Conservation (phyloP, 805 yeast species). For the Metschnikowia matae region DNA sequence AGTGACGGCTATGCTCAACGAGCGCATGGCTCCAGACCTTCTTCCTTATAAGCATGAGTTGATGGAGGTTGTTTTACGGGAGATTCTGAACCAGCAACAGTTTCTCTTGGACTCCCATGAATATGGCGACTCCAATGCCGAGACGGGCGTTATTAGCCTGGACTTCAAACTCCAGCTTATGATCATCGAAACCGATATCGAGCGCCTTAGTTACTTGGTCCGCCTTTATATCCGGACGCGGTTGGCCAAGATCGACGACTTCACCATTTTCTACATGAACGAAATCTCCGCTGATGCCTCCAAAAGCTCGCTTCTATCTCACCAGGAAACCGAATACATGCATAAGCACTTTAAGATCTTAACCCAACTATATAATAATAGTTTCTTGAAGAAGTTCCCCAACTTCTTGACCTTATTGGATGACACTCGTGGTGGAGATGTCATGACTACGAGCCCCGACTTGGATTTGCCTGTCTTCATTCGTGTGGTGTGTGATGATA, state of each 20-base stretch:
- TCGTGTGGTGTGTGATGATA: conserved; percentile 43
- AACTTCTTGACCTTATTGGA: conserved; percentile 66
- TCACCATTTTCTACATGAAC: conserved; percentile 55
- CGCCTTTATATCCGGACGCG: conserved; percentile 79
- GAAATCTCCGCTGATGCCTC: conserved; percentile 14
- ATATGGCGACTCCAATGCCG: conserved; percentile 52
- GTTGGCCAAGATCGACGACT: conserved; percentile 68
- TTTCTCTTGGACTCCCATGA: conserved; percentile 74
- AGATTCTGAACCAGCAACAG: conserved; percentile 69
- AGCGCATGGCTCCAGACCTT: conserved; percentile 84
- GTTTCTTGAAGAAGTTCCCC: conserved; percentile 68
- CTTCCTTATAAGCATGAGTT: conserved; percentile 65
- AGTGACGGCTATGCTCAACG: conserved; percentile 71
- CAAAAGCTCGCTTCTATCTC: conserved; percentile 37
- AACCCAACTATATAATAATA: conserved; percentile 59
- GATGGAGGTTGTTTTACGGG: conserved; percentile 51
- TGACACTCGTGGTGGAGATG: conserved; percentile 54
- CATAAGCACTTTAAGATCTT: conserved; percentile 60
- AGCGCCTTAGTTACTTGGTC: conserved; percentile 77
- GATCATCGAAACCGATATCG: conserved; percentile 88
- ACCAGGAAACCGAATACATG: conserved; percentile 63
- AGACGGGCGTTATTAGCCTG: conserved; percentile 22
- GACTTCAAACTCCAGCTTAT: conserved; percentile 75
- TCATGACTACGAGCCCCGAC: conserved; percentile 81
- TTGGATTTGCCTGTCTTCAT: conserved; percentile 74